Evolutionary conservation across 352 stramenopile genomes (phyloP).

Genomic region (Globisporangium rhizosaccharum): DNA sequence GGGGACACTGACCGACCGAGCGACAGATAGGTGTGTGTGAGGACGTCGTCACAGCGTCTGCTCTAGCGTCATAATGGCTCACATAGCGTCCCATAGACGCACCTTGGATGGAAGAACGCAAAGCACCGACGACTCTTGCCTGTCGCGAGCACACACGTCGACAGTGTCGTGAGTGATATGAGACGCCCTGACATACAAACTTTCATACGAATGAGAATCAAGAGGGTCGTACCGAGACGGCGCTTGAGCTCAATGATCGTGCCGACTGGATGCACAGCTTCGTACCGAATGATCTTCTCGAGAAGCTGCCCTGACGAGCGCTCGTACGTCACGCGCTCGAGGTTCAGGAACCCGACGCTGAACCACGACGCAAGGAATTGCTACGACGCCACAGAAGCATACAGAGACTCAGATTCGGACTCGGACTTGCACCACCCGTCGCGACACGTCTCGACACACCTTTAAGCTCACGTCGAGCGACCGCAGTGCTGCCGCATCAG

Average conservation of each 20-base stretch:
- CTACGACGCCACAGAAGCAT: slow-evolving; percentile 18
- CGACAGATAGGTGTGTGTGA: not conserved
- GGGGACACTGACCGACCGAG: slow-evolving; percentile 41
- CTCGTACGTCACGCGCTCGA: slow-evolving; percentile 93
- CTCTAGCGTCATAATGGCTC: no score
- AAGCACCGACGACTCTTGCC: slow-evolving; percentile 86
- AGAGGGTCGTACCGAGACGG: slow-evolving; percentile 52
- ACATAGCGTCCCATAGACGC: not conserved
- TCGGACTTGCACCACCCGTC: not conserved
- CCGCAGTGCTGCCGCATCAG: slow-evolving; percentile 47
- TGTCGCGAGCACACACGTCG: slow-evolving; percentile 2
- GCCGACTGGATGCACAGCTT: slow-evolving; percentile 92
- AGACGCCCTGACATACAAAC: not conserved
- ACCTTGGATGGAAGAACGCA: slow-evolving; percentile 93
- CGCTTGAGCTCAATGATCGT: slow-evolving; percentile 92
- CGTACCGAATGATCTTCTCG: slow-evolving; percentile 94
- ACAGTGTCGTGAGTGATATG: not conserved
- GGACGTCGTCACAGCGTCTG: not conserved
- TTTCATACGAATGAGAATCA: no score
- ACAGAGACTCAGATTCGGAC: not conserved
- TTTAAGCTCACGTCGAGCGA: slow-evolving; percentile 74
- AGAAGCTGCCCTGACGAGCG: slow-evolving; percentile 88
- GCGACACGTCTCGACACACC: slow-evolving; percentile 16
- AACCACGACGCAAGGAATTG: slow-evolving; percentile 91
- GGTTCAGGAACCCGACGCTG: slow-evolving; percentile 86